These are phyloP conservation scores for Draba incana DNA, from an alignment of 345 rosid species.

Conservation along the genomic window DNA sequence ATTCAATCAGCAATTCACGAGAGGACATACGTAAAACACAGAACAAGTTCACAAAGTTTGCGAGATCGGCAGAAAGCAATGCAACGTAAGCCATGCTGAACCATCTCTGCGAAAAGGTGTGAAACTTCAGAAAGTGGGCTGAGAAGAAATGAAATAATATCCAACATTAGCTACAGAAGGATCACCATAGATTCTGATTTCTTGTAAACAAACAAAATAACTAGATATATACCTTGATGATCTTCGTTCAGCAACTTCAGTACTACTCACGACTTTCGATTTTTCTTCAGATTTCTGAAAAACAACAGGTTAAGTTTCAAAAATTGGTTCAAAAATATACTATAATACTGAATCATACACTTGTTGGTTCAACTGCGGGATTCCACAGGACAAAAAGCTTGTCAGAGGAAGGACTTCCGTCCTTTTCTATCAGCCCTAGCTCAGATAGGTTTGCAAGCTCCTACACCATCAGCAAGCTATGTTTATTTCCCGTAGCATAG, in stretches of 20 bases:
- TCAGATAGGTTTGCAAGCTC: slow-evolving; percentile 87
- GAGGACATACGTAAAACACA: slow-evolving; percentile 74
- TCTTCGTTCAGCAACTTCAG: slow-evolving; percentile 37
- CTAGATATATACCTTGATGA: slow-evolving; percentile 48
- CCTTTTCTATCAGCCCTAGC: slow-evolving; percentile 75
- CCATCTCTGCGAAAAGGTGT: slow-evolving; percentile 87
- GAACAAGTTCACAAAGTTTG: slow-evolving; percentile 88
- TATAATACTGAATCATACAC: slow-evolving; percentile 44
- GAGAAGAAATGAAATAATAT: slow-evolving; percentile 37
- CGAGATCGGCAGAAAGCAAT: slow-evolving; percentile 92
- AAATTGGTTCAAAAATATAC: slow-evolving; percentile 1
- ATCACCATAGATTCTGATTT: slow-evolving; percentile 23
- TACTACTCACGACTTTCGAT: slow-evolving; percentile 34
- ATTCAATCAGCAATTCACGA: slow-evolving; percentile 5
- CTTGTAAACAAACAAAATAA: slow-evolving; percentile 2
- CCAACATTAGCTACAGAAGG: slow-evolving; percentile 18
- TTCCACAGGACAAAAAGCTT: slow-evolving; percentile 91
- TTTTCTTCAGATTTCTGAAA: slow-evolving; percentile 54
- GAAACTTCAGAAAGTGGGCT: slow-evolving; percentile 83
- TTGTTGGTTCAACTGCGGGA: slow-evolving; percentile 46
- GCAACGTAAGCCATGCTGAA: slow-evolving; percentile 96
- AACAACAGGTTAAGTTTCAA: slow-evolving; percentile 27
- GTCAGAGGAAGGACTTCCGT: slow-evolving; percentile 88
- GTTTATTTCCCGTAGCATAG: slow-evolving; percentile 3
- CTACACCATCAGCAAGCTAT: slow-evolving; percentile 53